Evolutionary conservation across 371 early-diverging fungal genomes (phyloP), one percentile per base, ranked within the genome.

Genomic region (Smittium culicis): DNA sequence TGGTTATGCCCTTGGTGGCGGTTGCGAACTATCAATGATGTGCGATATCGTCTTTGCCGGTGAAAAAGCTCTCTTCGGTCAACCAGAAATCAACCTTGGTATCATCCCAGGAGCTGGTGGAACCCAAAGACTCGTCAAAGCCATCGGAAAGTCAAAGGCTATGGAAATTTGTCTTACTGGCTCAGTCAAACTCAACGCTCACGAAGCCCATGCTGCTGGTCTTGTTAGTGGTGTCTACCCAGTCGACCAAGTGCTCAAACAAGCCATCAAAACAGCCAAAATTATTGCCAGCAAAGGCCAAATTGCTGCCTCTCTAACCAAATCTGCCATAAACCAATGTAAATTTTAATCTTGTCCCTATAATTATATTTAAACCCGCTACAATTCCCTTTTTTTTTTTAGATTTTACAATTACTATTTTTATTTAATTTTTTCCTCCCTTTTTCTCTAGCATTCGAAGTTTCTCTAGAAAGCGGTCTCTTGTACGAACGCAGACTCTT

Each of bases 1-100:
- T 71, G 97, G 97, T 1, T 94, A 88, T 71, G 98, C 98, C 34
- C 88, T 97, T 34, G 98, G 98, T 66, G 98, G 98, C 74, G 98
- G 98, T 67, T 97, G 98, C 77, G 98, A 97, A 77, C 83, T 97
- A 73, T 96, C 98, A 70, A 96, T 96, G 96, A 94, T 94, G 93
- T 91, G 92, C 78, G 92, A 98, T 79, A 92, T 96, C 76, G 94
- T 98, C 79, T 96, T 95, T 74, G 98, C 98, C 61, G 96, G 97
- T 73, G 93, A 93, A 64, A 90, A 86, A 70, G 98, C 98, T 54
- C 85, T 87, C 63, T 98, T 98, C 77, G 96, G 95, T 35, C 98
- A 98, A 79, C 98, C 98, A 34, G 98, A 98, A 74, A 96, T 98
- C 80, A 98, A 93, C 79, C 86, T 98, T 67, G 98, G 96, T 72